These are phyloP conservation scores for Hortaea werneckii DNA, from an alignment of 2,329 filamentous ascomycete genomes.

Conservation along the genomic window DNA sequence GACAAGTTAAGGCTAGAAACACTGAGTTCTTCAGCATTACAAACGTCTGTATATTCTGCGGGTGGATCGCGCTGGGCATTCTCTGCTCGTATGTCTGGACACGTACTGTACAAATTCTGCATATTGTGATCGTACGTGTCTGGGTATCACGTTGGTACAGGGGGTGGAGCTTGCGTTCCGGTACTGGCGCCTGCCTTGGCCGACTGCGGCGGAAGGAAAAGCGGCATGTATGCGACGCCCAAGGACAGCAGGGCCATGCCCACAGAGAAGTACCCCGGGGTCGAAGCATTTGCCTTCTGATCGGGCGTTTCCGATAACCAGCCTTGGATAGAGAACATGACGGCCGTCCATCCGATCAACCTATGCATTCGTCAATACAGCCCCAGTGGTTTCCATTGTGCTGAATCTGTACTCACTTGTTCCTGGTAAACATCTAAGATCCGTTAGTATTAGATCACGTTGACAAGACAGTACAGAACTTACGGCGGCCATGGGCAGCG, in stretches of 20 bases:
- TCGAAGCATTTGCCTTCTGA: slow-evolving; percentile 51
- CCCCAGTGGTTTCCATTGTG: no score
- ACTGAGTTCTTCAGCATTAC: no score
- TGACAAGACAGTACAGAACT: slow-evolving; percentile 15
- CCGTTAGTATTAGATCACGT: neutral
- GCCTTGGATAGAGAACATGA: slow-evolving; percentile 63
- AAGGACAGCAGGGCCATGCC: slow-evolving; percentile 56
- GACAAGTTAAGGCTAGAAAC: no score
- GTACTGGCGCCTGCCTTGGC: neutral
- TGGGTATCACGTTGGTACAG: neutral
- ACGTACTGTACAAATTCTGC: no score
- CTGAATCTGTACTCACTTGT: slow-evolving; percentile 47
- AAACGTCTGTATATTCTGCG: no score
- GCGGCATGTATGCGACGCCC: slow-evolving; percentile 20
- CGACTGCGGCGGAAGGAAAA: slow-evolving; percentile 2
- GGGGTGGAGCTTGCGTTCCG: neutral
- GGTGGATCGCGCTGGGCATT: no score
- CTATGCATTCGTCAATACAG: slow-evolving; percentile 28
- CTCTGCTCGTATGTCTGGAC: no score
- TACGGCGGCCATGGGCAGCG: slow-evolving; percentile 84
- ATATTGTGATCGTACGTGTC: no score
- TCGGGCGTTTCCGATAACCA: slow-evolving; percentile 69
- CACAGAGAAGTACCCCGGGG: slow-evolving; percentile 65
- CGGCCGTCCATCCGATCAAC: slow-evolving; percentile 59
- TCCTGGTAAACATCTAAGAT: slow-evolving; percentile 67